Evolutionary conservation across 257 asterid species (phyloP), one percentile per base, ranked within the genome.

Genomic region (Ophiorrhiza pumila): DNA sequence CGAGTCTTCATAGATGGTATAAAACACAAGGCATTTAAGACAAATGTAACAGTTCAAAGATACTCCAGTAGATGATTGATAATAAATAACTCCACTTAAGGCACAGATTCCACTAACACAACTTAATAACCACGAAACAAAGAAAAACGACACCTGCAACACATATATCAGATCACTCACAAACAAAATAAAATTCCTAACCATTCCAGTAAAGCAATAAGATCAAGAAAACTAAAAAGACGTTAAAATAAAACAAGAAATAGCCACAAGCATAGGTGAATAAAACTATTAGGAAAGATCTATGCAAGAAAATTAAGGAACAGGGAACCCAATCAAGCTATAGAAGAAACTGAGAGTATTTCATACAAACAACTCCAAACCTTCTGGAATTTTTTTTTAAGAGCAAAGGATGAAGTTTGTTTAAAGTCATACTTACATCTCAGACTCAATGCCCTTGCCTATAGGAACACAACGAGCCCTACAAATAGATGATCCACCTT

Each of bases 401-500:
- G 35, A 22, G 37, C 20, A 47, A 61, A 35, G n/a, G 32, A 15
- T 39, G 23, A 50, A 12, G 62, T 34, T 9, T 8, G 32, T 15
- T 32, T 23, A 75, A 39, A 78, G 29, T 57, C 50, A 82, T 70
- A 90, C 99, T 86, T 82, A 94, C 99, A 94, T 90, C 72, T 86
- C 91, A 74, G 75, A 53, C 37, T 74, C 83, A 61, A 87, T 86
- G 72, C 90, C 91, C 23, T 85, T 96, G 41, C 90, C 96, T 0
- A 91, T 74, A 25, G 93, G 91, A 69, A 94, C 91, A 83, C 99
- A 94, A n/a, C 98, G 93, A 77, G 98, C 99, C 58, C 83, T 88
- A 81, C 99, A 94, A 79, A 94, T 95, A 74, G 92, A 88, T 17
- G 93, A 84, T 75, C 99, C 98, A 55, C 99, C 97, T 86, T 92